A percentile compares a stretch with the other conserved stretches of the same genome.
phyloP scores from a whole-genome alignment of 176 grass and related monocot species.

The Rhynchospora tenuis region DNA sequence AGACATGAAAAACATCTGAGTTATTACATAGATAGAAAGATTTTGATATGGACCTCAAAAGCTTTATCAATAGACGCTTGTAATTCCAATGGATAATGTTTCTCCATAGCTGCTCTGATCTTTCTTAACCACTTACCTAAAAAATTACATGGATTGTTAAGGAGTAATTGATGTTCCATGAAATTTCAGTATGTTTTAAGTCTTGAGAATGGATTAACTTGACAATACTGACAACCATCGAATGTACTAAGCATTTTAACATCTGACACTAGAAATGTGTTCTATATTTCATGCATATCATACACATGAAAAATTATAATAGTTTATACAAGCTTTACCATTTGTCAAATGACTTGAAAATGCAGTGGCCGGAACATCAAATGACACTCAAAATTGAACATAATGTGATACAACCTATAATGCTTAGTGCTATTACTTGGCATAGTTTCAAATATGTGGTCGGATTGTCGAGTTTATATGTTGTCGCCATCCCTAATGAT shows the following conservation, averaged over 20 bases:
- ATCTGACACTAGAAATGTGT: neutral
- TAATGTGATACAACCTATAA: neutral
- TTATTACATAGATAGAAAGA: neutral
- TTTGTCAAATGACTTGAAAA: neutral
- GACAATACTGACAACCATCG: neutral
- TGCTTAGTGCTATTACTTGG: neutral
- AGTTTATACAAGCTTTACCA: neutral
- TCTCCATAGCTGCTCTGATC: conserved; percentile 46
- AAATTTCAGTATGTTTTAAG: neutral
- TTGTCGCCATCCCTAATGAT: neutral
- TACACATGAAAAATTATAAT: neutral
- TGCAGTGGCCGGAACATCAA: neutral
- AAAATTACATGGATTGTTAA: neutral
- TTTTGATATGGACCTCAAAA: conserved; percentile 55
- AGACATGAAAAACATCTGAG: neutral
- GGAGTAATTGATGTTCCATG: neutral
- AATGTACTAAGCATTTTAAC: neutral
- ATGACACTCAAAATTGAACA: neutral
- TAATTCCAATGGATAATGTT: conserved; percentile 52
- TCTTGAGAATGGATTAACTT: neutral
- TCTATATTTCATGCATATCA: neutral
- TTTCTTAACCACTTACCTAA: conserved; percentile 65
- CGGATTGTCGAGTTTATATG: neutral
- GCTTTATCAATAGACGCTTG: conserved; percentile 66
- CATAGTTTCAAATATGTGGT: neutral